Conservation (phyloP, 441 rosid species). For the Daphne laureola region DNA sequence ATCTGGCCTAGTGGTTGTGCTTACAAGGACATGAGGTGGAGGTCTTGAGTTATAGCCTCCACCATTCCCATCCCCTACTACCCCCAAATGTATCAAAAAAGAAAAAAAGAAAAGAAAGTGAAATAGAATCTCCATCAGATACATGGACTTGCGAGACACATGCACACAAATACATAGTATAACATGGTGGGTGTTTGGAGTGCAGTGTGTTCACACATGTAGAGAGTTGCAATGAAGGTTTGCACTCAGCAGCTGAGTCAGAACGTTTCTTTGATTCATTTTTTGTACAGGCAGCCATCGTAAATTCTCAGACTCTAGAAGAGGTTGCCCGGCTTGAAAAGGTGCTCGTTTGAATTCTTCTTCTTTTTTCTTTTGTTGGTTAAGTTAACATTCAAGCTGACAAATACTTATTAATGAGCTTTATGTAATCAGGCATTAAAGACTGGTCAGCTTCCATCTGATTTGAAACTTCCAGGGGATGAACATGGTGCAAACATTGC, state of each 20-base stretch:
- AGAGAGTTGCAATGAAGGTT: too few relatives aligned
- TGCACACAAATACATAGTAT: too few relatives aligned
- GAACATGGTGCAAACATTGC: slow-evolving; percentile 18
- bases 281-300: slow-evolving; percentile 84
- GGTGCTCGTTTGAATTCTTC: slow-evolving; percentile 30
- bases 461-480: slow-evolving; percentile 46
- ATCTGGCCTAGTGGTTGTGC: too few relatives aligned
- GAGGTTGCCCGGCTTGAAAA: slow-evolving; percentile 97
- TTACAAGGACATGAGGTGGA: too few relatives aligned
- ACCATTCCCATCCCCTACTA: too few relatives aligned
- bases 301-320: slow-evolving; percentile 96
- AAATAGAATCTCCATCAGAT: too few relatives aligned
- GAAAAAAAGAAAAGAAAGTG: too few relatives aligned
- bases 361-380: neutral
- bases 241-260: neutral
- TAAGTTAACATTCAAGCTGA: slow-evolving; percentile 10
- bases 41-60: too few relatives aligned
- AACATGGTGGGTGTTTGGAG: too few relatives aligned
- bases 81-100: too few relatives aligned
- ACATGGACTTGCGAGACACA: too few relatives aligned
- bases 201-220: too few relatives aligned
- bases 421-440: slow-evolving; percentile 59
- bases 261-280: slow-evolving; percentile 9
- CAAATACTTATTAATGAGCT: slow-evolving; percentile 15
- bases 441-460: slow-evolving; percentile 92